phyloP scores from a whole-genome alignment of 208 protist genomes.

The Trypanosoma brucei region DNA sequence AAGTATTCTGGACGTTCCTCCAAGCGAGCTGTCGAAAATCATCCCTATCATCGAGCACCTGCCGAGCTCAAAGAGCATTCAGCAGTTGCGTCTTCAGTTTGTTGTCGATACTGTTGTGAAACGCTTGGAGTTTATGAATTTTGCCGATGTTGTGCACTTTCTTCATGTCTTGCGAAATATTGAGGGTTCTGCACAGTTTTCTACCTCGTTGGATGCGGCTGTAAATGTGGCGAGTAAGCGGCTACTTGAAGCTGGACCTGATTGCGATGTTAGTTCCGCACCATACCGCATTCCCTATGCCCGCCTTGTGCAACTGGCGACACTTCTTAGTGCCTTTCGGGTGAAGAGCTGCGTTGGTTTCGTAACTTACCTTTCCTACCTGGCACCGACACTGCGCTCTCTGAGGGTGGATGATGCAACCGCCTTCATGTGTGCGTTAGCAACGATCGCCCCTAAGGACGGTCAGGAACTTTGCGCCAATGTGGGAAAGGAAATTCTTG shows the following conservation, averaged over 20 bases:
- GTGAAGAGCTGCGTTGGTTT: slow-evolving; percentile 52
- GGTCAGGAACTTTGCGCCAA: slow-evolving; percentile 16
- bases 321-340: slow-evolving; percentile 46
- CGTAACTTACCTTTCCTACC: slow-evolving; percentile 27
- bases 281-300: slow-evolving; percentile 26
- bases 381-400: slow-evolving; percentile 14
- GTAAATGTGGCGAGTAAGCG: slow-evolving; percentile 22
- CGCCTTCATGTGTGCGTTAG: slow-evolving; percentile 43
- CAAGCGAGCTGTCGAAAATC: slow-evolving; percentile 26
- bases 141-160: slow-evolving; percentile 36
- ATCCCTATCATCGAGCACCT: slow-evolving; percentile 27
- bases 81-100: slow-evolving; percentile 18
- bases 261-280: neutral
- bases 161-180: slow-evolving; percentile 46
- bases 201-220: slow-evolving; percentile 23
- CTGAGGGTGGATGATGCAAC: slow-evolving; percentile 37
- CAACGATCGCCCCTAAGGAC: slow-evolving; percentile 23
- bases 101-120: slow-evolving; percentile 16
- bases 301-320: slow-evolving; percentile 44
- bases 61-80: slow-evolving; percentile 7
- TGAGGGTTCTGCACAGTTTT: slow-evolving; percentile 26
- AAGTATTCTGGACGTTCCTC: slow-evolving; percentile 19
- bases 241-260: neutral
- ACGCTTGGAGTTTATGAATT: slow-evolving; percentile 15
- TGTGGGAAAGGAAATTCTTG: slow-evolving; percentile 19